Conservation (phyloP, 164 flowering plant genomes). For the Cinnamomum chago region DNA sequence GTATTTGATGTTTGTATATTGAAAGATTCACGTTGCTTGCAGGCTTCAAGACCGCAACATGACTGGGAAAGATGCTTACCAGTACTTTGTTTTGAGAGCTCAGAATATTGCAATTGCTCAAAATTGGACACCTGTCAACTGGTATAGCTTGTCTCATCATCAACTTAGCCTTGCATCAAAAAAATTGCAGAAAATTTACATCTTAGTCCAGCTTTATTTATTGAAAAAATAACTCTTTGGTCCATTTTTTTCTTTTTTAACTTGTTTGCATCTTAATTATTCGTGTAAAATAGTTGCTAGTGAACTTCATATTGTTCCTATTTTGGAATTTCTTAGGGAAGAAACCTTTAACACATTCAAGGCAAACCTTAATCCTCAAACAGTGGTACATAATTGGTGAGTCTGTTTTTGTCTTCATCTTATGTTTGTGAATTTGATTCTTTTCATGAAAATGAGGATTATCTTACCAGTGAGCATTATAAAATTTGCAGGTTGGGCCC, state of each 20-base stretch:
- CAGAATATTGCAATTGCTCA: slow-evolving; percentile 70
- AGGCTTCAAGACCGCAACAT: slow-evolving; percentile 75
- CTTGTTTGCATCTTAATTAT: neutral
- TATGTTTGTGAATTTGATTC: neutral
- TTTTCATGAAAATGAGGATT: neutral
- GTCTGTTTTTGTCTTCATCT: slow-evolving; percentile 11
- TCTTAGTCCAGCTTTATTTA: neutral
- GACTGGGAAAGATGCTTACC: slow-evolving; percentile 78
- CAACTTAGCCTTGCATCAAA: neutral
- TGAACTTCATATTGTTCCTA: neutral
- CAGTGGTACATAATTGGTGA: slow-evolving; percentile 95
- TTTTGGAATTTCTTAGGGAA: slow-evolving; percentile 54
- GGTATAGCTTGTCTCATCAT: slow-evolving; percentile 40
- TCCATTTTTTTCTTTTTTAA: neutral
- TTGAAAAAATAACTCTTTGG: no score
- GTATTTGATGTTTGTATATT: neutral
- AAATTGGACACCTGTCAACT: slow-evolving; percentile 82
- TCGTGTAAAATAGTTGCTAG: neutral
- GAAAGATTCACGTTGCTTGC: slow-evolving; percentile 18
- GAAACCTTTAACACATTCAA: slow-evolving; percentile 86
- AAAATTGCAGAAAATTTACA: neutral
- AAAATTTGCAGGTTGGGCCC: slow-evolving; percentile 56
- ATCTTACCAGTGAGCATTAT: no score
- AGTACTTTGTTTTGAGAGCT: slow-evolving; percentile 85
- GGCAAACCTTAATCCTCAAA: slow-evolving; percentile 57